A percentile compares a stretch with the other conserved stretches of the same genome.
These are phyloP conservation scores for Leishmania tarentolae DNA, from an alignment of 208 protist genomes.

Conservation along the genomic window DNA sequence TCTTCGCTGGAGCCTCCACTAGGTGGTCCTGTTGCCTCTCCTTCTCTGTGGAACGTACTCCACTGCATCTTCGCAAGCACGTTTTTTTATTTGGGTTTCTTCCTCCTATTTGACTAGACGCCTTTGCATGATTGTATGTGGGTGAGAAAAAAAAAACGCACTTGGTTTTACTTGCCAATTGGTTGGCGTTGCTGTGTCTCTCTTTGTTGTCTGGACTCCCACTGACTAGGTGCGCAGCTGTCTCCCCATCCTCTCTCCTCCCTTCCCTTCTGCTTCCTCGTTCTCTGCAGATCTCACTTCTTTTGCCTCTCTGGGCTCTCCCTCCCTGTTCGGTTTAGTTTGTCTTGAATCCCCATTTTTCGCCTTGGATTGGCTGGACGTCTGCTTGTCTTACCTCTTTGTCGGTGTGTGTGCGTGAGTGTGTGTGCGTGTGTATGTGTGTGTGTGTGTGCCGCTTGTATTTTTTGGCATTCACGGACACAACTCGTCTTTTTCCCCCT, in stretches of 20 bases:
- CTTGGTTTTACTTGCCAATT: neutral
- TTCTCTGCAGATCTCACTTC: neutral
- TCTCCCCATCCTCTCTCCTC: neutral
- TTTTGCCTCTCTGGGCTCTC: neutral
- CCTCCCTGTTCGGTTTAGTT: neutral
- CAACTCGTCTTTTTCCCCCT: neutral
- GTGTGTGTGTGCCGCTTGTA: neutral
- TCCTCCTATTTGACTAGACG: neutral
- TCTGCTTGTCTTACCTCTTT: neutral
- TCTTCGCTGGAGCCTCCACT: neutral
- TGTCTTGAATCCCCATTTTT: neutral
- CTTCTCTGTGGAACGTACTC: neutral
- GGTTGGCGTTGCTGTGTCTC: neutral
- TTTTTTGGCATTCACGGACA: neutral
- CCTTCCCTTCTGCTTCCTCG: neutral
- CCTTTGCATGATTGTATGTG: neutral
- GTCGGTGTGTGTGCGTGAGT: neutral
- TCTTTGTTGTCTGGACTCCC: neutral
- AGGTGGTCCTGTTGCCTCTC: neutral
- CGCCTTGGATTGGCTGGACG: neutral
- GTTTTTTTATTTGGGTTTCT: neutral
- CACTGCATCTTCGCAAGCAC: neutral
- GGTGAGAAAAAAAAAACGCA: neutral
- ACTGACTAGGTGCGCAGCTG: neutral
- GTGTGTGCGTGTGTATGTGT: neutral